Conservation (phyloP, 2,329 filamentous ascomycete genomes). For the Chaetomiaceae sp. region DNA sequence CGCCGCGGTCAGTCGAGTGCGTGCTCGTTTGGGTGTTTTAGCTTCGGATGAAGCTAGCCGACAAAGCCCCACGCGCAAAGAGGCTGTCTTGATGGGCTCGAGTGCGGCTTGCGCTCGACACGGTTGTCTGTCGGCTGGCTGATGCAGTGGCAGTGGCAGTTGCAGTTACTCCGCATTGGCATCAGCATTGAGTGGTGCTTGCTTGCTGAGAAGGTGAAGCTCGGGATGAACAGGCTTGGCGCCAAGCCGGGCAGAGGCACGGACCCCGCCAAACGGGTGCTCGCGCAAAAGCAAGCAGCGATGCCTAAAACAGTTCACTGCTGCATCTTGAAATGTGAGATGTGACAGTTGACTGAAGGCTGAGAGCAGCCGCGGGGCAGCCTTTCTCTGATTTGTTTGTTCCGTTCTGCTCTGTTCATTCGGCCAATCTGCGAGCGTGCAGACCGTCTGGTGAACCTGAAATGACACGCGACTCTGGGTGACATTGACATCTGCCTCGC, state of each 20-base stretch:
- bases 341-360: background rate
- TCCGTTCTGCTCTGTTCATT: too few relatives aligned
- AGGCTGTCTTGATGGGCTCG: too few relatives aligned
- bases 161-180: slow-evolving; percentile 11
- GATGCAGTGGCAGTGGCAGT: background rate
- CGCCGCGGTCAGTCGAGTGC: background rate
- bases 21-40: too few relatives aligned
- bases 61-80: too few relatives aligned
- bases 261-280: background rate
- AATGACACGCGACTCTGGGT: too few relatives aligned
- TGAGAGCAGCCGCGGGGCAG: background rate
- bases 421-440: too few relatives aligned
- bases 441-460: too few relatives aligned
- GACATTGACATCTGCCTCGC: slow-evolving; percentile 9
- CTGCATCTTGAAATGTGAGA: background rate
- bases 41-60: too few relatives aligned
- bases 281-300: slow-evolving; percentile 1
- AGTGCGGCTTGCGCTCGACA: background rate
- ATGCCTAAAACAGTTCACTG: background rate
- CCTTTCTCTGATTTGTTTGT: slow-evolving; percentile 3
- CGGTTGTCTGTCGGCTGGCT: background rate
- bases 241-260: slow-evolving; percentile 12
- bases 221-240: slow-evolving; percentile 7
- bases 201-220: background rate
- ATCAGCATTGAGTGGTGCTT: background rate